Evolutionary conservation across 306 rosid species (phyloP).

Genomic region (Begonia fuchsioides): DNA sequence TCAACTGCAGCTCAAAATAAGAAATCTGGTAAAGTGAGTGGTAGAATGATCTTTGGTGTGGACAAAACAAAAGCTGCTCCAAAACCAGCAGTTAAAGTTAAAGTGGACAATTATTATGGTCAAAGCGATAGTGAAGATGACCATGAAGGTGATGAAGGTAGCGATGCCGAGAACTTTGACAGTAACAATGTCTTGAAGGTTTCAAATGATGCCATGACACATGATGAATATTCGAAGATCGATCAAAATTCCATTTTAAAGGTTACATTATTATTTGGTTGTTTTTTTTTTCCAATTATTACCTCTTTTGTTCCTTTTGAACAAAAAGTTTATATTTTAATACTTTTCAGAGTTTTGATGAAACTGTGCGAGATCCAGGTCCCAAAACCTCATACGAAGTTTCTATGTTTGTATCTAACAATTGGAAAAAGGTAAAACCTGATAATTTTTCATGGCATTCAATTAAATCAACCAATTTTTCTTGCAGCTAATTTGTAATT

Average conservation of each 20-base stretch:
- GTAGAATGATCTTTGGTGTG: conserved; percentile 68
- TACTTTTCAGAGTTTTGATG: conserved; percentile 42
- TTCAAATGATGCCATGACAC: conserved; percentile 15
- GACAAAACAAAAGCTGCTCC: conserved; percentile 30
- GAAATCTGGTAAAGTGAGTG: conserved; percentile 31
- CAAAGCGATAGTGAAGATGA: conserved; percentile 68
- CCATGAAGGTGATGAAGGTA: conserved; percentile 20
- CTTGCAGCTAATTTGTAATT: not conserved
- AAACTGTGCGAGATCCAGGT: conserved; percentile 48
- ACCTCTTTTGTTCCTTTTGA: conserved; percentile 11
- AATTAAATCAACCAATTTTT: not conserved
- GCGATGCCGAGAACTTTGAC: conserved; percentile 12
- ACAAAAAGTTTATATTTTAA: conserved; percentile 14
- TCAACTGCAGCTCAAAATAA: conserved; percentile 28
- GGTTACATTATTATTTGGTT: conserved; percentile 25
- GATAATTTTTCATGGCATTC: no score
- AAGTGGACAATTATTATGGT: conserved; percentile 33
- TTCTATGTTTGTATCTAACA: conserved; percentile 57
- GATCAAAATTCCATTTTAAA: conserved; percentile 43
- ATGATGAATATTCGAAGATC: conserved; percentile 24
- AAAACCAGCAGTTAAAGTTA: conserved; percentile 28
- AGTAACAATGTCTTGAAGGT: conserved; percentile 20
- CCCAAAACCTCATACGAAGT: conserved; percentile 71
- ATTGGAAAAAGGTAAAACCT: conserved; percentile 59
- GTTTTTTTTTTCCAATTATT: not conserved